Evolutionary conservation across 2,329 filamentous ascomycete genomes (phyloP).

Genomic region (Aspergillus quadrilineatus): DNA sequence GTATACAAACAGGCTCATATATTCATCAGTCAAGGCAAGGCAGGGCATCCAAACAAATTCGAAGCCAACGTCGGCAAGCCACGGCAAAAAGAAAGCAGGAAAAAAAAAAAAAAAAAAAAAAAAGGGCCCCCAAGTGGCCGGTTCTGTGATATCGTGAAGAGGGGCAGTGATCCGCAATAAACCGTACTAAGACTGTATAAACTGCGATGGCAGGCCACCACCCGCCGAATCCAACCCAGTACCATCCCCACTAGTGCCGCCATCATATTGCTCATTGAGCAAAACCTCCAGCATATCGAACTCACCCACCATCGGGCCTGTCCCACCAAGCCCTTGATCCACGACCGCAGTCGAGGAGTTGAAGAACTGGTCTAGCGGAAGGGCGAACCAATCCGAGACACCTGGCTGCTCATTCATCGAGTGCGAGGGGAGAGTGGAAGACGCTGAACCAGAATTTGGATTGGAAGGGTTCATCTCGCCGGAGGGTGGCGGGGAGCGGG

Average conservation of each 20-base stretch:
- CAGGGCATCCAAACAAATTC: not conserved
- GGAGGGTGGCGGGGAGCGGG: conserved; percentile 33
- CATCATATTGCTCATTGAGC: conserved; percentile 44
- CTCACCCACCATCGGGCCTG: conserved; percentile 60
- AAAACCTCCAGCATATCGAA: conserved; percentile 51
- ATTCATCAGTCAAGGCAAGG: not conserved
- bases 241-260: conserved; percentile 22
- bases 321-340: conserved; percentile 58
- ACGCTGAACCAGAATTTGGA: not conserved
- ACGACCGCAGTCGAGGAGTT: conserved; percentile 47
- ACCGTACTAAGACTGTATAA: conserved; percentile 18
- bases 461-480: conserved; percentile 32
- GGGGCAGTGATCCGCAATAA: no score
- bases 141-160: no score
- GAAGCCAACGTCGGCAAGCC: not conserved
- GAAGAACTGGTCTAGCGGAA: conserved; percentile 62
- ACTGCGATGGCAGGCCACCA: conserved; percentile 27
- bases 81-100: not conserved
- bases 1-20: not conserved
- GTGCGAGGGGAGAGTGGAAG: conserved; percentile 26
- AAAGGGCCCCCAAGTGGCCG: no score
- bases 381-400: conserved; percentile 58
- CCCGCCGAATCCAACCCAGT: conserved; percentile 11
- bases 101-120: not conserved
- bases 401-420: conserved; percentile 23